These are phyloP conservation scores for Ceratobasidium sp. DNA, from an alignment of 1,284 basidiomycete genomes.

Conservation along the genomic window DNA sequence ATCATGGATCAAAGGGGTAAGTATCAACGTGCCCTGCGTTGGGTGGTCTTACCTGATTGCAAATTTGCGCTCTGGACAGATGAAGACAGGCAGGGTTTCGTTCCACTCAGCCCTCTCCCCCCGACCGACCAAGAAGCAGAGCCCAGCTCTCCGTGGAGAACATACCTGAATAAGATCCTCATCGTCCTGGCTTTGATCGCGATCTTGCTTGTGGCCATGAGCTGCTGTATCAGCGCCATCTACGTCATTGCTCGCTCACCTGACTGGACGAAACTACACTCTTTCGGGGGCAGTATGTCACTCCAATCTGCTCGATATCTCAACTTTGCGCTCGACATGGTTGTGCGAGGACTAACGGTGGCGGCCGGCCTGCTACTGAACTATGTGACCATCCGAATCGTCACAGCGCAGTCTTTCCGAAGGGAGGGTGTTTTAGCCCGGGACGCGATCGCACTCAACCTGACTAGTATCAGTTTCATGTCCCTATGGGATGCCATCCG, in stretches of 20 bases:
- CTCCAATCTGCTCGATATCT: constrained; percentile 15
- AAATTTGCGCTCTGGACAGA: neutral
- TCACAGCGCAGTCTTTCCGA: neutral
- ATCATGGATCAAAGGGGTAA: neutral
- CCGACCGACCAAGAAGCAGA: neutral
- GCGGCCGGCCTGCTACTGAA: neutral
- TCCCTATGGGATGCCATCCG: neutral
- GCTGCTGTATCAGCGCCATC: neutral
- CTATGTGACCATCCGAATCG: neutral
- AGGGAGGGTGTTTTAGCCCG: neutral
- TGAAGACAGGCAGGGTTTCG: neutral
- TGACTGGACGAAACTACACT: constrained; percentile 1
- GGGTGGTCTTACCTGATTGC: neutral
- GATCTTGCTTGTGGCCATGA: neutral
- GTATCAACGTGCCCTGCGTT: neutral
- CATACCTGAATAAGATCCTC: neutral
- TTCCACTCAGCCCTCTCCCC: neutral
- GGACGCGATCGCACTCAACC: constrained; percentile 4
- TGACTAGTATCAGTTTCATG: neutral
- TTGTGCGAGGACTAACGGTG: neutral
- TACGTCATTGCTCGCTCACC: neutral
- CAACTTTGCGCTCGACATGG: constrained; percentile 9
- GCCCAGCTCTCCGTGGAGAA: neutral
- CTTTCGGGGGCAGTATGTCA: neutral
- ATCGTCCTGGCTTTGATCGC: neutral